Conservation (phyloP, 1,284 basidiomycete genomes). For the Rugosomyces carneus region DNA sequence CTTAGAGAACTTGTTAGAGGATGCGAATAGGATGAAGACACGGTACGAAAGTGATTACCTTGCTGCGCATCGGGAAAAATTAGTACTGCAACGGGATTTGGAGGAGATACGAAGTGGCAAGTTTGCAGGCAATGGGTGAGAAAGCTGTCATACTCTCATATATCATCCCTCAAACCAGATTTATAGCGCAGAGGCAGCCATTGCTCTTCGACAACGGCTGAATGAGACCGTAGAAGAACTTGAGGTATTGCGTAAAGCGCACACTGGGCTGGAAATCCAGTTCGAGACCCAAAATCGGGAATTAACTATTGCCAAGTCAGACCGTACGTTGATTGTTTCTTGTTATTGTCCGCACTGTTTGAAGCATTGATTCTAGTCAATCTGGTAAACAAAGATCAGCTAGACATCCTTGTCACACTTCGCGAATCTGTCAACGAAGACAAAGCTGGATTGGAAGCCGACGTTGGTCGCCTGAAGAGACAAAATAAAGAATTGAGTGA, state of each 20-base stretch:
- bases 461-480: slow-evolving; percentile 58
- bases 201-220: slow-evolving; percentile 81
- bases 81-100: slow-evolving; percentile 75
- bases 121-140: slow-evolving; percentile 75
- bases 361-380: slow-evolving; percentile 45
- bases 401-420: slow-evolving; percentile 76
- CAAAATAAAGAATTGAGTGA: slow-evolving; percentile 73
- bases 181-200: slow-evolving; percentile 74
- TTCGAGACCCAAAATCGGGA: slow-evolving; percentile 64
- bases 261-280: slow-evolving; percentile 68
- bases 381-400: slow-evolving; percentile 79
- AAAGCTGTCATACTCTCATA: not conserved
- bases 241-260: slow-evolving; percentile 63
- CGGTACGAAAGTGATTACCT: slow-evolving; percentile 90
- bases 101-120: slow-evolving; percentile 88
- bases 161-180: not conserved
- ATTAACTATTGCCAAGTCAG: slow-evolving; percentile 80
- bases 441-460: slow-evolving; percentile 68
- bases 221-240: slow-evolving; percentile 86
- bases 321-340: slow-evolving; percentile 49
- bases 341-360: not conserved
- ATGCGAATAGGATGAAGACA: slow-evolving; percentile 84
- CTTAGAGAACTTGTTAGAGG: slow-evolving; percentile 86
- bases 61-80: slow-evolving; percentile 75
- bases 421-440: slow-evolving; percentile 88